A percentile compares a stretch with the other conserved stretches of the same genome.
Conservation (phyloP, 164 flowering plant species). For the Tetrastigma voinierianum region DNA sequence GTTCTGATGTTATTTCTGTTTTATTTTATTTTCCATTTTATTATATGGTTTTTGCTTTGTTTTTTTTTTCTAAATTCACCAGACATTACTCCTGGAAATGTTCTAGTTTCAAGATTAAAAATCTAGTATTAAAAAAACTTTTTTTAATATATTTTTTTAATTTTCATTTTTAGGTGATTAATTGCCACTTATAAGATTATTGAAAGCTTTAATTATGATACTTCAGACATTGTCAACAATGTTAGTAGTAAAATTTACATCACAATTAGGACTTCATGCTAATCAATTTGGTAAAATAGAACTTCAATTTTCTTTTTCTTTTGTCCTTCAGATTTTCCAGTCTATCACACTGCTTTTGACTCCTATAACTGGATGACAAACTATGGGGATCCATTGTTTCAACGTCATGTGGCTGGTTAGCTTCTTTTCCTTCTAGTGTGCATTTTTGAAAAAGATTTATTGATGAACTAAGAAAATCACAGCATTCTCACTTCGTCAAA, state of each 20-base stretch:
- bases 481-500: not conserved
- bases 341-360: slow-evolving; percentile 93
- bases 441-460: not conserved
- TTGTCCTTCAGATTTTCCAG: slow-evolving; percentile 74
- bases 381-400: slow-evolving; percentile 81
- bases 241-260: not conserved
- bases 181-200: not conserved
- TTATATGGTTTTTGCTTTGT: too few relatives aligned
- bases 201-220: not conserved
- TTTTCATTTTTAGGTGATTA: too few relatives aligned
- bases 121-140: too few relatives aligned
- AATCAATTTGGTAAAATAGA: not conserved
- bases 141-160: too few relatives aligned
- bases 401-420: slow-evolving; percentile 87
- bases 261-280: slow-evolving; percentile 9
- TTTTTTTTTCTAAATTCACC: too few relatives aligned
- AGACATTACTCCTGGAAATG: too few relatives aligned
- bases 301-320: not conserved
- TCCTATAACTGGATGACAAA: slow-evolving; percentile 77
- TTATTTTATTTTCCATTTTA: too few relatives aligned
- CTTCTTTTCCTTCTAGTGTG: slow-evolving; percentile 3
- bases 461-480: not conserved
- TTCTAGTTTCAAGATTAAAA: too few relatives aligned
- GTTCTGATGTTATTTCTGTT: too few relatives aligned
- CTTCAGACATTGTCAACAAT: not conserved